Conservation (phyloP, 2,329 filamentous ascomycete species). For the Ascochyta koolunga region DNA sequence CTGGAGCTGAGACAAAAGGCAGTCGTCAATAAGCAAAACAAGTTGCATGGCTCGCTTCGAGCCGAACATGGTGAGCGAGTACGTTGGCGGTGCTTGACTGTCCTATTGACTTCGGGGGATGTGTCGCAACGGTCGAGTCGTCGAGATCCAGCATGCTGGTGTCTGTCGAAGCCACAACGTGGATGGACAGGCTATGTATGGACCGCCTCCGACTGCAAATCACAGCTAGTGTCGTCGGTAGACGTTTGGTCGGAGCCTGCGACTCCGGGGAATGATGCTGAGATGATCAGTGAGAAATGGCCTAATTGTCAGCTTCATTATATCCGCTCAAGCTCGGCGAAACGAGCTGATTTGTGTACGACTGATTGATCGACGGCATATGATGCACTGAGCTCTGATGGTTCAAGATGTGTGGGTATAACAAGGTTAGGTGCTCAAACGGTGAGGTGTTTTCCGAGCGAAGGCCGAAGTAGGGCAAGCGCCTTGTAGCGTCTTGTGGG, state of each 20-base stretch:
- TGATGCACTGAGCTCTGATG: slow-evolving; percentile 8
- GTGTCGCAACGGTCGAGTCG: slow-evolving; percentile 9
- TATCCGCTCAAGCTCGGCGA: neutral
- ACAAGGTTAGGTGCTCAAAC: neutral
- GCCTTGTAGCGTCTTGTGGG: neutral
- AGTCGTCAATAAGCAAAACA: neutral
- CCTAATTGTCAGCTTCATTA: slow-evolving; percentile 4
- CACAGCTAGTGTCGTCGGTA: slow-evolving; percentile 8
- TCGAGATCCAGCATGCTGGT: slow-evolving; percentile 4
- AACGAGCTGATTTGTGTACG: neutral
- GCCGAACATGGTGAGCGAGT: neutral
- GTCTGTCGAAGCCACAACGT: slow-evolving; percentile 15
- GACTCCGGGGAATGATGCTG: slow-evolving; percentile 1
- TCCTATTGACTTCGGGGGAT: neutral
- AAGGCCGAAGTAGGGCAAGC: slow-evolving; percentile 3
- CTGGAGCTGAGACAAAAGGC: neutral
- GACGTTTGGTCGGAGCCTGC: slow-evolving; percentile 3
- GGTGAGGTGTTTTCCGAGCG: slow-evolving; percentile 9
- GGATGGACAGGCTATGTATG: slow-evolving; percentile 4
- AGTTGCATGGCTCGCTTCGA: neutral
- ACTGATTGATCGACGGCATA: slow-evolving; percentile 9
- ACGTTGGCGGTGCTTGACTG: neutral
- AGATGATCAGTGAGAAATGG: neutral
- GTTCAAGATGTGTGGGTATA: neutral
- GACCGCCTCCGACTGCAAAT: slow-evolving; percentile 17